phyloP scores from a whole-genome alignment of 257 asterid species.

The Voacanga thouarsii region DNA sequence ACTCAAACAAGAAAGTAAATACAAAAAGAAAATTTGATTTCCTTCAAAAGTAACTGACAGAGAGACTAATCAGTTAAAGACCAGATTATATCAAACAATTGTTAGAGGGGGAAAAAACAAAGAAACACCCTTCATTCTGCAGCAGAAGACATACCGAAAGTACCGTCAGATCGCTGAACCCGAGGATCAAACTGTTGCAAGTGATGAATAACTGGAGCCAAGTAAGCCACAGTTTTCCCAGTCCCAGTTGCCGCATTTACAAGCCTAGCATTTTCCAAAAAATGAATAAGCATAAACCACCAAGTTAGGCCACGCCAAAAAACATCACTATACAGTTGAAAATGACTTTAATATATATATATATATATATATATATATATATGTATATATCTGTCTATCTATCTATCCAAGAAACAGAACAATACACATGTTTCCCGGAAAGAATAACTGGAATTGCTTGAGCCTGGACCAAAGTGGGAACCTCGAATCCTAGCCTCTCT shows the following conservation, averaged over 20 bases:
- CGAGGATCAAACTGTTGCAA: constrained; percentile 56
- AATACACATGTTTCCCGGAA: constrained; percentile 84
- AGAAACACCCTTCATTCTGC: not conserved
- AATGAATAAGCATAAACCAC: constrained; percentile 1
- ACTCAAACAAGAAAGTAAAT: not conserved
- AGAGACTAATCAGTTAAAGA: not conserved
- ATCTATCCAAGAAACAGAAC: constrained; percentile 15
- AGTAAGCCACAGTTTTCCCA: constrained; percentile 90
- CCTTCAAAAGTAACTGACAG: not conserved
- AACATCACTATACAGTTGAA: not conserved
- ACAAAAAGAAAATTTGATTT: not conserved
- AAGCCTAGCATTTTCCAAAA: constrained; percentile 50
- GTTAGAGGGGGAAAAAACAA: not conserved
- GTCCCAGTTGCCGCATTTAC: constrained; percentile 97
- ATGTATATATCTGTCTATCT: too few species aligned
- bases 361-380: too few species aligned
- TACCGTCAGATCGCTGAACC: constrained; percentile 80
- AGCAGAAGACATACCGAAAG: constrained; percentile 66
- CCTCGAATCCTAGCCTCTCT: constrained; percentile 88
- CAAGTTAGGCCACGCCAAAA: not conserved
- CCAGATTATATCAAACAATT: not conserved
- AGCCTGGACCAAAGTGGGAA: constrained; percentile 86
- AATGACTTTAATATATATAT: too few species aligned
- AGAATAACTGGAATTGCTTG: constrained; percentile 81
- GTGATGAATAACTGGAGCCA: constrained; percentile 81